phyloP scores from a whole-genome alignment of 257 asterid species.

The Rubia yunnanensis region DNA sequence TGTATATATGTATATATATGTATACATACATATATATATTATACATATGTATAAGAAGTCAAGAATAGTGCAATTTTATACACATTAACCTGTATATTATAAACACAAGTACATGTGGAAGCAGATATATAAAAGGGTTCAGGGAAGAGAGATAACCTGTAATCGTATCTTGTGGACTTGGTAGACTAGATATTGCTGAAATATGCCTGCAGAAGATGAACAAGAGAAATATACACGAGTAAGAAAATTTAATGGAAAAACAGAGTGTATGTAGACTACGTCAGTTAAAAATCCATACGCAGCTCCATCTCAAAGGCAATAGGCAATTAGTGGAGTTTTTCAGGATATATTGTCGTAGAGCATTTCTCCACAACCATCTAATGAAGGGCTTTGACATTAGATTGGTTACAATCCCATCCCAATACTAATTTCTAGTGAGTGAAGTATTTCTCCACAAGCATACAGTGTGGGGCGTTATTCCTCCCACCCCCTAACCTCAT shows the following conservation, averaged over 20 bases:
- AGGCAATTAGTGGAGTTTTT: not conserved
- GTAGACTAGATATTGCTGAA: conserved; percentile 87
- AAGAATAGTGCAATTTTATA: not conserved
- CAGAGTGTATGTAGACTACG: not conserved
- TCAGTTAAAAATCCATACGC: not conserved
- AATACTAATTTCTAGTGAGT: not conserved
- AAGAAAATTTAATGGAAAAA: not conserved
- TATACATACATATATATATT: too few species aligned
- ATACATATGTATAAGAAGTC: not conserved
- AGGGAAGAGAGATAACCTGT: conserved; percentile 51
- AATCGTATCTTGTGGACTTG: conserved; percentile 89
- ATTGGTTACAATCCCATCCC: not conserved
- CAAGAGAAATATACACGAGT: not conserved
- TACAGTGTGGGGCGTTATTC: not conserved
- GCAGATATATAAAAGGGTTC: not conserved
- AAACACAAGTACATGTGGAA: not conserved
- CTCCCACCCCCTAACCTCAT: not conserved
- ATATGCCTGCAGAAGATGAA: conserved; percentile 45
- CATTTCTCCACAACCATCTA: not conserved
- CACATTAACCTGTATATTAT: too few species aligned
- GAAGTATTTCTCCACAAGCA: not conserved
- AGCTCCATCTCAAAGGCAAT: not conserved
- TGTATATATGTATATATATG: too few species aligned
- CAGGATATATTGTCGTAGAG: not conserved
- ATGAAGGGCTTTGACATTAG: not conserved